Evolutionary conservation across 805 yeast genomes (phyloP).

Genomic region (Millerozyma miso): DNA sequence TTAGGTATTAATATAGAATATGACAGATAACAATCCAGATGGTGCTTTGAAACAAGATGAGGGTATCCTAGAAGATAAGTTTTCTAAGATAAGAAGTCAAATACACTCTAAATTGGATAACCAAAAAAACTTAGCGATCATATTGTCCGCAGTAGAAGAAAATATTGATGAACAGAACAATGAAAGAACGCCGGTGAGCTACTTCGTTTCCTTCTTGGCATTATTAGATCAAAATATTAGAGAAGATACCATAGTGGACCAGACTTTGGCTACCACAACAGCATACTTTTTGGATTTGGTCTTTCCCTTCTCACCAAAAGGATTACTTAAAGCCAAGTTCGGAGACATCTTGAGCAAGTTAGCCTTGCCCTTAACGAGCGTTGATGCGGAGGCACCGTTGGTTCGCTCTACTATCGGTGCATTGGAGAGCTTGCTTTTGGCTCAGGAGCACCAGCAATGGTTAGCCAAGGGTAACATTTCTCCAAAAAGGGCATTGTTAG

Average conservation of each 20-base stretch:
- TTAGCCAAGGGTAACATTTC: slow-evolving; percentile 48
- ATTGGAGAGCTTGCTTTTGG: slow-evolving; percentile 69
- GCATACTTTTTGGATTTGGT: slow-evolving; percentile 79
- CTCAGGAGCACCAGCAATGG: slow-evolving; percentile 85
- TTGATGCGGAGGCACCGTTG: slow-evolving; percentile 72
- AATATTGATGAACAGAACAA: slow-evolving; percentile 66
- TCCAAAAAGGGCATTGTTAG: slow-evolving; percentile 80
- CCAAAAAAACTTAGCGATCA: slow-evolving; percentile 80
- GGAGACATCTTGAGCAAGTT: slow-evolving; percentile 72
- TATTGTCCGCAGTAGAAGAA: slow-evolving; percentile 87
- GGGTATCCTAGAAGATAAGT: slow-evolving; percentile 57
- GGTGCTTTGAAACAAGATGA: slow-evolving; percentile 31
- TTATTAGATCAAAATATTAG: slow-evolving; percentile 68
- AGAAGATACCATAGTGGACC: slow-evolving; percentile 51
- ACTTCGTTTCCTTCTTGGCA: slow-evolving; percentile 79
- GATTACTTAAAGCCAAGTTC: slow-evolving; percentile 69
- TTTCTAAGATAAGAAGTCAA: slow-evolving; percentile 68
- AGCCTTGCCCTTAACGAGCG: slow-evolving; percentile 73
- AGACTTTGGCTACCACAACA: slow-evolving; percentile 65
- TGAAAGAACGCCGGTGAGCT: slow-evolving; percentile 67
- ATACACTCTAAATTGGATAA: slow-evolving; percentile 75
- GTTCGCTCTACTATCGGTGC: slow-evolving; percentile 82
- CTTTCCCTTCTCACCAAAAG: slow-evolving; percentile 66
- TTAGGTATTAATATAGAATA: slow-evolving; percentile 5
- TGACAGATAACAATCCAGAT: slow-evolving; percentile 34